Percentiles rank a stretch among this genome's conserved stretches.
Conservation (phyloP, 2,329 filamentous ascomycete species). For the Endoconidiophora laricicola region DNA sequence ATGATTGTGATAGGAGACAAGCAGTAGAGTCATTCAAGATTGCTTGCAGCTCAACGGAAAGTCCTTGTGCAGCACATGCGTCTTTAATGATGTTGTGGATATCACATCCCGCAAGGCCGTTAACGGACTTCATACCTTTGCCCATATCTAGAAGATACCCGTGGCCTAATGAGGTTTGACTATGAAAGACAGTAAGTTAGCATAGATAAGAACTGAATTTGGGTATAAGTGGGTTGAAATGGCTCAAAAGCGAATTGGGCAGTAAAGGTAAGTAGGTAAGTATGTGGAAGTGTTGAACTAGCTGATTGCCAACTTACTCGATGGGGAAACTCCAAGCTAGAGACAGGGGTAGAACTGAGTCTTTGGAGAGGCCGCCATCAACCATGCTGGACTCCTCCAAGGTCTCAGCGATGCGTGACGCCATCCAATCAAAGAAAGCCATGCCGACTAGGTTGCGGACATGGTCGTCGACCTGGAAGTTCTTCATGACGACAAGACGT, state of each 20-base stretch:
- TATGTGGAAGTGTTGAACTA: neutral
- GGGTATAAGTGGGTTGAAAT: neutral
- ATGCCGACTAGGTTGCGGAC: conserved; percentile 41
- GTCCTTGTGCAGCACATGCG: conserved; percentile 33
- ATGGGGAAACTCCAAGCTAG: conserved; percentile 56
- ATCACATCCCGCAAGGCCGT: conserved; percentile 41
- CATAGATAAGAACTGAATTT: neutral
- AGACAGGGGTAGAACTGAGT: conserved; percentile 38
- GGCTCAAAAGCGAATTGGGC: neutral
- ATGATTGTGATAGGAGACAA: conserved; percentile 48
- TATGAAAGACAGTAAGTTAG: conserved; percentile 20
- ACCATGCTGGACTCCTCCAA: conserved; percentile 20
- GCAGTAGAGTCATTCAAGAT: conserved; percentile 53
- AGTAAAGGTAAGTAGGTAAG: neutral
- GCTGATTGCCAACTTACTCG: conserved; percentile 31
- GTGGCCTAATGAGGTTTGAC: conserved; percentile 45
- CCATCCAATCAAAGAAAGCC: conserved; percentile 54
- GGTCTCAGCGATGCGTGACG: conserved; percentile 39
- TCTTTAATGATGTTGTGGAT: conserved; percentile 40
- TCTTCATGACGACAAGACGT: conserved; percentile 25
- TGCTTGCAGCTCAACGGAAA: conserved; percentile 39
- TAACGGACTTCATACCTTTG: conserved; percentile 45
- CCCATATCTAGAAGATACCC: conserved; percentile 47
- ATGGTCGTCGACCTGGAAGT: conserved; percentile 37
- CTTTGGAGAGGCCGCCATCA: conserved; percentile 16